Evolutionary conservation across 1,284 basidiomycete species (phyloP).

Genomic region (Malassezia slooffiae): DNA sequence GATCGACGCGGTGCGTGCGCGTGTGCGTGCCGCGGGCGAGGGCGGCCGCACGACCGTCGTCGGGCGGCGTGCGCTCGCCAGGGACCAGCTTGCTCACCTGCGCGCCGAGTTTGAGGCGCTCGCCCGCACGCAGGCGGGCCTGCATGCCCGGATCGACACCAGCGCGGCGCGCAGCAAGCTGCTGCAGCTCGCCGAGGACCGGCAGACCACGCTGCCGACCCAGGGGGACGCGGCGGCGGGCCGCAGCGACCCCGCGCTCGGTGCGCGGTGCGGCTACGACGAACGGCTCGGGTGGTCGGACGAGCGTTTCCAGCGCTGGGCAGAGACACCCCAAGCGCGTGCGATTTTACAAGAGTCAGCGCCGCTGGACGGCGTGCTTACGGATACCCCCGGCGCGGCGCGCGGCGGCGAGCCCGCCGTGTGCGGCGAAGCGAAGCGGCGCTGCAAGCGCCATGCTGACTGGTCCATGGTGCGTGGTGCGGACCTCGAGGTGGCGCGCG

Average conservation of each 20-base stretch:
- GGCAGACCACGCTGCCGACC: slow-evolving; percentile 9
- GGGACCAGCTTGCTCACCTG: slow-evolving; percentile 5
- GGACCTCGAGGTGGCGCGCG: slow-evolving; percentile 20
- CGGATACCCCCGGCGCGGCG: not conserved
- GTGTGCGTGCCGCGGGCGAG: not conserved
- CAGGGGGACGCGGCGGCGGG: not conserved
- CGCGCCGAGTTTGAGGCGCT: not conserved
- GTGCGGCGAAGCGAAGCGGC: slow-evolving; percentile 17
- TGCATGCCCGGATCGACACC: slow-evolving; percentile 5
- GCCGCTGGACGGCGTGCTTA: not conserved
- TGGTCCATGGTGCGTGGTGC: slow-evolving; percentile 20
- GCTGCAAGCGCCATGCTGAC: slow-evolving; percentile 22
- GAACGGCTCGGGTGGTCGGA: slow-evolving; percentile 22
- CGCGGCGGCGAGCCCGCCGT: not conserved
- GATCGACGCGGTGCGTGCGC: too few species aligned
- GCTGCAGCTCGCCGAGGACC: slow-evolving; percentile 19
- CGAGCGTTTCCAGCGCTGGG: slow-evolving; percentile 15
- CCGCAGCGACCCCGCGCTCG: slow-evolving; percentile 2
- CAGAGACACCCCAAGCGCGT: slow-evolving; percentile 1
- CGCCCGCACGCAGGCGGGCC: not conserved
- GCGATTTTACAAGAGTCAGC: slow-evolving; percentile 5
- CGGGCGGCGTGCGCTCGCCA: not conserved
- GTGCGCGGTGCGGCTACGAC: slow-evolving; percentile 22
- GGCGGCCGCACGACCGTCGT: not conserved
- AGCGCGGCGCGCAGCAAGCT: slow-evolving; percentile 13